phyloP scores from a whole-genome alignment of 2,329 filamentous ascomycete species.

The Claviceps sorghi region DNA sequence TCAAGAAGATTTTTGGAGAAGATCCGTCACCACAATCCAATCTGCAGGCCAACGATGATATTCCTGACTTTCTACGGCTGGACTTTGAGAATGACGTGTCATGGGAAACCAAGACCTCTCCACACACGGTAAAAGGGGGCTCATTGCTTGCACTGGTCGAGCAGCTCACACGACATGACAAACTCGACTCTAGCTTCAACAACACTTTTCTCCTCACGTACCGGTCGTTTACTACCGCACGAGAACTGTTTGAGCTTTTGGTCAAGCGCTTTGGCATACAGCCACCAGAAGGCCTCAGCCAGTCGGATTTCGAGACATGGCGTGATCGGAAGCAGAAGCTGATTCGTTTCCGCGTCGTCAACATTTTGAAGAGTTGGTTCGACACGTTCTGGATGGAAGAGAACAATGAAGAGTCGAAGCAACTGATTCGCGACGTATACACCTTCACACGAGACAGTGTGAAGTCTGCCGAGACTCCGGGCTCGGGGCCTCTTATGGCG shows the following conservation, averaged over 20 bases:
- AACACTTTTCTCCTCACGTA: slow-evolving; percentile 97
- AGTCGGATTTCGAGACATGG: slow-evolving; percentile 72
- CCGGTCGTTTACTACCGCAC: slow-evolving; percentile 79
- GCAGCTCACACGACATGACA: slow-evolving; percentile 89
- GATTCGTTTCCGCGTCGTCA: slow-evolving; percentile 90
- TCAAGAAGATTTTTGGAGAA: slow-evolving; percentile 52
- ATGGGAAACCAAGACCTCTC: slow-evolving; percentile 69
- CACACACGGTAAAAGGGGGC: slow-evolving; percentile 71
- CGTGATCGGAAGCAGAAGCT: slow-evolving; percentile 89
- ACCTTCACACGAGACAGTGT: slow-evolving; percentile 84
- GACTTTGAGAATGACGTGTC: slow-evolving; percentile 82
- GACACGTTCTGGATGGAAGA: slow-evolving; percentile 99
- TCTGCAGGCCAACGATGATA: slow-evolving; percentile 51
- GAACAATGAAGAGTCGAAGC: slow-evolving; percentile 65
- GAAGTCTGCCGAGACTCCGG: slow-evolving; percentile 84
- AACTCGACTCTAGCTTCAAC: slow-evolving; percentile 88
- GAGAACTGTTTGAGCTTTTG: slow-evolving; percentile 82
- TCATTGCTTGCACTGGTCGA: slow-evolving; percentile 82
- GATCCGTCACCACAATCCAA: slow-evolving; percentile 37
- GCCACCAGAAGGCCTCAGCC: slow-evolving; percentile 66
- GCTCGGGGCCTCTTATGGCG: slow-evolving; percentile 68
- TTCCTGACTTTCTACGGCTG: slow-evolving; percentile 68
- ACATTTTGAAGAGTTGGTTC: slow-evolving; percentile 96
- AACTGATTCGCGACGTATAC: slow-evolving; percentile 77
- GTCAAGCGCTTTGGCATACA: slow-evolving; percentile 88